Evolutionary conservation across 805 yeast species (phyloP).

Genomic region (Starmerella apicola): DNA sequence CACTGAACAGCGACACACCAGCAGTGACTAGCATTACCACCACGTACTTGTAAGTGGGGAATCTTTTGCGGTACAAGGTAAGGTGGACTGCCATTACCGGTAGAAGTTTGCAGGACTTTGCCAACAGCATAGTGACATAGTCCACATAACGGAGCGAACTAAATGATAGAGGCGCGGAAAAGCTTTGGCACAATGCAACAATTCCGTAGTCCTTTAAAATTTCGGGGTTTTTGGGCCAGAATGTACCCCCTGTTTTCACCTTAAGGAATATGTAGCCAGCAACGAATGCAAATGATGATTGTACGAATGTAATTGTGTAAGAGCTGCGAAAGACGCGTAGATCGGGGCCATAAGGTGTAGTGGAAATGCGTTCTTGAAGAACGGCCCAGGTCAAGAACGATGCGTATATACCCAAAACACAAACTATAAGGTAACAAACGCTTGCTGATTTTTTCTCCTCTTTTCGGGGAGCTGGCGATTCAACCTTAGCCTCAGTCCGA

Average conservation of each 20-base stretch:
- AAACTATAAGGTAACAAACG: constrained; percentile 18
- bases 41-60: constrained; percentile 61
- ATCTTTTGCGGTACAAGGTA: constrained; percentile 52
- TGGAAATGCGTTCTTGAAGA: constrained; percentile 76
- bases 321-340: constrained; percentile 57
- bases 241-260: constrained; percentile 20
- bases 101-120: constrained; percentile 84
- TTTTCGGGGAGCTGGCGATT: background rate
- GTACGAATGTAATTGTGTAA: constrained; percentile 60
- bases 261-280: constrained; percentile 53
- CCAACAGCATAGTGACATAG: constrained; percentile 69
- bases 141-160: constrained; percentile 71
- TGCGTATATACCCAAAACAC: constrained; percentile 59
- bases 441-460: background rate
- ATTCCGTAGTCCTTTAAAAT: constrained; percentile 21
- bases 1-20: constrained; percentile 75
- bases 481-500: background rate
- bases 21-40: constrained; percentile 69
- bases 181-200: constrained; percentile 46
- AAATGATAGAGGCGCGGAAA: constrained; percentile 75
- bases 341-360: constrained; percentile 55
- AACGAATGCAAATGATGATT: constrained; percentile 57
- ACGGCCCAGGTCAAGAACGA: constrained; percentile 88
- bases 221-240: constrained; percentile 15
- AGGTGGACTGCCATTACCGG: constrained; percentile 88